These are phyloP conservation scores for Barnettozyma populi DNA, from an alignment of 805 yeast species.

Conservation along the genomic window DNA sequence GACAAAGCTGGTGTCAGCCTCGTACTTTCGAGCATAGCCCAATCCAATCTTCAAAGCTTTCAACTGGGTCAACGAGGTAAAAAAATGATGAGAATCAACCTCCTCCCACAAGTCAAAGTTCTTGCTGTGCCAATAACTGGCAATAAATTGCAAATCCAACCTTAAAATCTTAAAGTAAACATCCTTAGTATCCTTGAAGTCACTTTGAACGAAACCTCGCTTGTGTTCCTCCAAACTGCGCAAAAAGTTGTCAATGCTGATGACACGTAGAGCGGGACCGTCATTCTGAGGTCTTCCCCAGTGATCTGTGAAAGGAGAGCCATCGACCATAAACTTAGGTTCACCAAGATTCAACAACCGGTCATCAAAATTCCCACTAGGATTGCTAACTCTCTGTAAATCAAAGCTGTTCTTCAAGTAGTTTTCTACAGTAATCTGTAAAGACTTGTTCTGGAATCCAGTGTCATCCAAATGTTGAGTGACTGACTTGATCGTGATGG, in stretches of 20 bases:
- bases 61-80: constrained; percentile 71
- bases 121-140: constrained; percentile 51
- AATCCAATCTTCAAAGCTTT: constrained; percentile 61
- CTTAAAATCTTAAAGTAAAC: constrained; percentile 50
- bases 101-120: constrained; percentile 97
- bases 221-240: constrained; percentile 33
- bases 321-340: constrained; percentile 76
- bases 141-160: constrained; percentile 65
- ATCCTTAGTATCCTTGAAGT: constrained; percentile 24
- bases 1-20: constrained; percentile 24
- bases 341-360: constrained; percentile 69
- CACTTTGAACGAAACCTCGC: constrained; percentile 24
- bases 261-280: constrained; percentile 82
- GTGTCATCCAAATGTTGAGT: constrained; percentile 48
- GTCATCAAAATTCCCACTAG: constrained; percentile 52
- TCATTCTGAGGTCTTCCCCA: constrained; percentile 98
- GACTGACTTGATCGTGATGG: constrained; percentile 67
- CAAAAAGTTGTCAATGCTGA: constrained; percentile 56
- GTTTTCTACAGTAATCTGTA: constrained; percentile 39
- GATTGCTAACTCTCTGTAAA: constrained; percentile 64
- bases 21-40: constrained; percentile 29
- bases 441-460: constrained; percentile 21
- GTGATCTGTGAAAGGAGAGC: constrained; percentile 49
- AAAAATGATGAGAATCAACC: constrained; percentile 66
- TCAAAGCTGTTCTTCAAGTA: constrained; percentile 54